Conservation (phyloP, 768 basidiomycete species). For the Tylopilus sp. region DNA sequence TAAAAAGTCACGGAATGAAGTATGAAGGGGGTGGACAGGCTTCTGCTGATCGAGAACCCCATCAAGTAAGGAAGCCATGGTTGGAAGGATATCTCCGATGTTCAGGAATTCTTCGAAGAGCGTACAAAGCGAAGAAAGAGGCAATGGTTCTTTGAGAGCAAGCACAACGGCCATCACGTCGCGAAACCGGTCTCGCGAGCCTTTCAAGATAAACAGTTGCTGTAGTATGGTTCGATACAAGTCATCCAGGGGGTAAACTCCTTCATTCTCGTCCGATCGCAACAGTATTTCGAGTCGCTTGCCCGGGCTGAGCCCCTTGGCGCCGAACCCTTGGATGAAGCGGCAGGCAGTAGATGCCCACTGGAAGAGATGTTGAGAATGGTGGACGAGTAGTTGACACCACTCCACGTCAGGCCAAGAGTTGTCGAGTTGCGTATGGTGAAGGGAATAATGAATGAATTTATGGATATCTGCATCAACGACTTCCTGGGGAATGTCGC, state of each 20-base stretch:
- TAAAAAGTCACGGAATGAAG: background rate
- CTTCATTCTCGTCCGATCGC: background rate
- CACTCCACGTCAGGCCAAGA: background rate
- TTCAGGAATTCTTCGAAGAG: background rate
- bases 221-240: background rate
- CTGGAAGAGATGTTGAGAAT: background rate
- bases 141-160: background rate
- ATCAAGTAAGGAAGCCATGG: background rate
- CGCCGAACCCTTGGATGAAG: background rate
- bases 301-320: background rate
- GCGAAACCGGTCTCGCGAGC: background rate
- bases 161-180: background rate
- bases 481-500: background rate
- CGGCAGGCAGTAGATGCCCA: background rate
- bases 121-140: background rate
- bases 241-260: background rate
- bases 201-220: background rate
- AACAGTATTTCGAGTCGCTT: background rate
- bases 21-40: background rate
- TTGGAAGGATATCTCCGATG: background rate
- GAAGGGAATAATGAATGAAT: background rate
- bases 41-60: background rate
- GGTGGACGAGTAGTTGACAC: background rate
- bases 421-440: background rate
- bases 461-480: background rate